These are phyloP conservation scores for Periconia macrospinosa DNA, from an alignment of 2,329 filamentous ascomycete genomes.

Conservation along the genomic window DNA sequence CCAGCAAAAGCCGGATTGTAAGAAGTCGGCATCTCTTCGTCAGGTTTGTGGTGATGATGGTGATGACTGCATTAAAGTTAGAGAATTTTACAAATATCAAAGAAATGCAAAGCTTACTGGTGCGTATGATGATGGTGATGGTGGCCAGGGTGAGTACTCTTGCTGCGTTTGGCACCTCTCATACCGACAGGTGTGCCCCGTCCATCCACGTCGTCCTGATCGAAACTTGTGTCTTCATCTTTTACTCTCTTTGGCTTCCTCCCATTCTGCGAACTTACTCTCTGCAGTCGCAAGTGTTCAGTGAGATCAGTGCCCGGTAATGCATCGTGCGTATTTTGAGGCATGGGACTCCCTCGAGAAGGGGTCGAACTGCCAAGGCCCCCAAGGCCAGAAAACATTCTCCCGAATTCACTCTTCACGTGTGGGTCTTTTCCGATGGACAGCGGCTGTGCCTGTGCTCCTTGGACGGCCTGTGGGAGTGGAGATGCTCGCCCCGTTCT, in stretches of 20 bases:
- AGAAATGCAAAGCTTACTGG: constrained; percentile 49
- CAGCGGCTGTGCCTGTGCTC: constrained; percentile 78
- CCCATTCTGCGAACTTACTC: constrained; percentile 42
- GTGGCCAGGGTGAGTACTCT: constrained; percentile 52
- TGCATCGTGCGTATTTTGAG: constrained; percentile 31
- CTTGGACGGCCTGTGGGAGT: constrained; percentile 89
- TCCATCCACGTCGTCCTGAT: constrained; percentile 66
- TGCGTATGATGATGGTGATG: constrained; percentile 64
- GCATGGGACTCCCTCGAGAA: constrained; percentile 54
- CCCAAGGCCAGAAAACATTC: constrained; percentile 93
- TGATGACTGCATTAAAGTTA: constrained; percentile 43
- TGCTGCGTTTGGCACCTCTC: constrained; percentile 68
- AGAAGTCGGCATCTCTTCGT: constrained; percentile 49
- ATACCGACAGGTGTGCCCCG: constrained; percentile 62
- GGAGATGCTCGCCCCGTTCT: constrained; percentile 84
- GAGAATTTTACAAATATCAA: background rate
- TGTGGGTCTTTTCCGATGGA: constrained; percentile 81
- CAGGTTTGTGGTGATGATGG: constrained; percentile 58
- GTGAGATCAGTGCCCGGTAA: constrained; percentile 31
- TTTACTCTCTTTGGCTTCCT: constrained; percentile 64
- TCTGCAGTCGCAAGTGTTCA: constrained; percentile 33
- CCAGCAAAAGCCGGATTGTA: constrained; percentile 23
- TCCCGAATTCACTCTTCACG: constrained; percentile 92
- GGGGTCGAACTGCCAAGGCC: constrained; percentile 63
- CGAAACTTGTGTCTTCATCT: constrained; percentile 70